Conservation (phyloP, 176 grass and related monocot species). For the Pontederia paniculata region DNA sequence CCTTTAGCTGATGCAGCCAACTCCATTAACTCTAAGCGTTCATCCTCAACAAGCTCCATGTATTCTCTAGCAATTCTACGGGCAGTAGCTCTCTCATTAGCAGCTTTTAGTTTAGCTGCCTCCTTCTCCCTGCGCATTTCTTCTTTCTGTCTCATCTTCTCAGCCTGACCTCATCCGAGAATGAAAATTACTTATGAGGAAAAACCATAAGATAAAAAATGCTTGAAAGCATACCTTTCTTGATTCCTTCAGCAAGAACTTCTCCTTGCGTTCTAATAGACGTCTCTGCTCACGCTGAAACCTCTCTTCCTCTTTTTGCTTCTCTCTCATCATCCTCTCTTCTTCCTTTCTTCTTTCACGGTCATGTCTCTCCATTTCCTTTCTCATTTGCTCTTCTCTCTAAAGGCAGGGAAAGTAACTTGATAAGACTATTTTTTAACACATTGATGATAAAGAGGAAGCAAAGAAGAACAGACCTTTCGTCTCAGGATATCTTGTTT, state of each 20-base stretch:
- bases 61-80: slow-evolving; percentile 79
- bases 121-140: slow-evolving; percentile 85
- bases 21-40: slow-evolving; percentile 91
- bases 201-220: not conserved
- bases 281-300: slow-evolving; percentile 69
- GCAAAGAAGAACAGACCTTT: slow-evolving; percentile 51
- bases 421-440: not conserved
- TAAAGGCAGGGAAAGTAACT: slow-evolving; percentile 13
- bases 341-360: slow-evolving; percentile 96
- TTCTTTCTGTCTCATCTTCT: slow-evolving; percentile 84
- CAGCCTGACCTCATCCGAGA: slow-evolving; percentile 33
- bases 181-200: not conserved
- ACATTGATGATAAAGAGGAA: not conserved
- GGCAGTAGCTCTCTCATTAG: slow-evolving; percentile 81
- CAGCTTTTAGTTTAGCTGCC: slow-evolving; percentile 68
- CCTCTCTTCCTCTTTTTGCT: slow-evolving; percentile 73
- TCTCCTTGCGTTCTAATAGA: slow-evolving; percentile 85
- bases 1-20: slow-evolving; percentile 74
- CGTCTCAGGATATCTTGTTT: slow-evolving; percentile 82
- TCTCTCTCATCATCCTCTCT: slow-evolving; percentile 70
- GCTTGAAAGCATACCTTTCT: slow-evolving; percentile 39
- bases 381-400: slow-evolving; percentile 88
- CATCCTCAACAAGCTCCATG: slow-evolving; percentile 93
- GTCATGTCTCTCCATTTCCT: slow-evolving; percentile 72
- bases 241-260: slow-evolving; percentile 64